These are phyloP conservation scores for Priceomyces melissophilus DNA, from an alignment of 805 yeast genomes.

Conservation along the genomic window DNA sequence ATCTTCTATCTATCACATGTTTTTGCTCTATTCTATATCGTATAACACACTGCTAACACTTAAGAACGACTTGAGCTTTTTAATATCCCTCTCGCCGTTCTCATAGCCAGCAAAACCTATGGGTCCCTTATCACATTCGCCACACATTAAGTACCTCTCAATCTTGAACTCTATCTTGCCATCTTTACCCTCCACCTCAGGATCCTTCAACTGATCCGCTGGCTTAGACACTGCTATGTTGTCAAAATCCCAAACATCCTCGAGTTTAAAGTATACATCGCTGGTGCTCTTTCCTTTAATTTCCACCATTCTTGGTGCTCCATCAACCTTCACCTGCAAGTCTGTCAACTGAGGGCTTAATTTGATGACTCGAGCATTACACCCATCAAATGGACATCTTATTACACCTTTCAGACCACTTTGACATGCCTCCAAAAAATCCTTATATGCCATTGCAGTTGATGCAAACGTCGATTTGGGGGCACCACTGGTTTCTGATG, in stretches of 20 bases:
- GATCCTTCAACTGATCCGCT: slow-evolving; percentile 23
- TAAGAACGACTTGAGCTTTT: slow-evolving; percentile 41
- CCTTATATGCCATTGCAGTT: too few species aligned
- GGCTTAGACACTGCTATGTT: slow-evolving; percentile 70
- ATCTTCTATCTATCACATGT: too few species aligned
- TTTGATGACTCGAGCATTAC: slow-evolving; percentile 15
- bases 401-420: slow-evolving; percentile 6
- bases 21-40: slow-evolving; percentile 13
- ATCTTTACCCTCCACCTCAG: slow-evolving; percentile 12
- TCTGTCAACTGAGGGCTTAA: slow-evolving; percentile 4
- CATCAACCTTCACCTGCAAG: slow-evolving; percentile 10
- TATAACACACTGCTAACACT: slow-evolving; percentile 46
- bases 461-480: too few species aligned
- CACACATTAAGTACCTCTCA: slow-evolving; percentile 59
- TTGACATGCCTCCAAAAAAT: too few species aligned
- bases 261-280: slow-evolving; percentile 38
- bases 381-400: slow-evolving; percentile 19
- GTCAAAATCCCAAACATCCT: slow-evolving; percentile 76
- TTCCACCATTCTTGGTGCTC: slow-evolving; percentile 30
- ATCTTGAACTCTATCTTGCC: slow-evolving; percentile 28
- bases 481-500: too few species aligned
- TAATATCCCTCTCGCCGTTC: slow-evolving; percentile 27
- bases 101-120: slow-evolving; percentile 60
- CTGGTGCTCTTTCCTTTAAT: slow-evolving; percentile 3
- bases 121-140: slow-evolving; percentile 79